Evolutionary conservation across 2,329 filamentous ascomycete species (phyloP), one percentile per base, ranked within the genome.

Genomic region (Nigrospora oryzae): DNA sequence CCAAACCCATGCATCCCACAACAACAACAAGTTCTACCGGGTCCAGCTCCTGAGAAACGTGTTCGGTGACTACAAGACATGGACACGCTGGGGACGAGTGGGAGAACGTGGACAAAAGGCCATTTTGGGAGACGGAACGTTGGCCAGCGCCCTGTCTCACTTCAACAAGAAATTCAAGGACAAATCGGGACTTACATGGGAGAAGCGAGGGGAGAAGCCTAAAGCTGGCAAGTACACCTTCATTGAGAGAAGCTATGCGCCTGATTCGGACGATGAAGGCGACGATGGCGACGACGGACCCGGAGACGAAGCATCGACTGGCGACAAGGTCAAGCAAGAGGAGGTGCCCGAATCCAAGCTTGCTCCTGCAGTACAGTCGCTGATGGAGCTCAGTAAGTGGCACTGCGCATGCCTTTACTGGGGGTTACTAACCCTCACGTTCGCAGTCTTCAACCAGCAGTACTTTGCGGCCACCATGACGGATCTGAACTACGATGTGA

Each of bases 11-110:
- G 69, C 85, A 0, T 66, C 69, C 0, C 64, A 73, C 39, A 93
- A 91, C 58, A 85, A 86, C 63, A 91, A 93, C 63, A 93, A 93
- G 53, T 91, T 90, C 61, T 91, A 90, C 57, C 77, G 79, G 28
- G 61, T 89, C 28, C 86, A 91, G 68, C 52, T 78, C 5, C 55
- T 79, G 19, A 63, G 65, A 15, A 64, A 66, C 34, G 52, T 54
- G 17, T 49, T 52, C 13, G 56, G 64, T 3, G 49, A 63, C 11
- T 86, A 72, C 59, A 66, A 70, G 37, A 81, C 78, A 0, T 91
- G 85, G 84, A 88, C 83, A 3, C 75, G 86, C 46, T 94, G 86
- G 86, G 89, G 89, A 17, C 79, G 89, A 17, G 87, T 94, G 17
- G 79, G 80, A 7, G 79, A 83, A 45, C 56, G 52, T 11, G 80